phyloP scores from a whole-genome alignment of 768 basidiomycete genomes.

The Mycena crocata region DNA sequence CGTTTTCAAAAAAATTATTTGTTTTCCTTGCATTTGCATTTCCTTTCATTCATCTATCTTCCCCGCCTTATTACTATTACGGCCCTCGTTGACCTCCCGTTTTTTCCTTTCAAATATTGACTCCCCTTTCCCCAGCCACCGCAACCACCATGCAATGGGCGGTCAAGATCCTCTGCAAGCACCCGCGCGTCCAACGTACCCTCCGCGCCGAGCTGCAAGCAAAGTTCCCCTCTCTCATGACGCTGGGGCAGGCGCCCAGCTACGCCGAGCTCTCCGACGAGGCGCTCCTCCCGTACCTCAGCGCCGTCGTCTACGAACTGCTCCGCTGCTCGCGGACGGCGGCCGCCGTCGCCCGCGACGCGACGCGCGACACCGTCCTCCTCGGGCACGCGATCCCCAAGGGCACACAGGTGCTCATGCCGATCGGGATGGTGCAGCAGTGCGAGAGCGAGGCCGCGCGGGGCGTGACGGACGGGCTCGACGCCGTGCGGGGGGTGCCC shows the following conservation, averaged over 20 bases:
- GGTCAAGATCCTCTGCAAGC: slow-evolving; percentile 18
- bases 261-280: slow-evolving; percentile 13
- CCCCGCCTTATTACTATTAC: too few relatives aligned
- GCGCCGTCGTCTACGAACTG: slow-evolving; percentile 14
- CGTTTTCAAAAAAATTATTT: background rate
- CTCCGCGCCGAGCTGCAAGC: slow-evolving; percentile 9
- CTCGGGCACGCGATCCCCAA: slow-evolving; percentile 24
- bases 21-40: too few relatives aligned
- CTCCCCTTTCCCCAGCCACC: slow-evolving; percentile 23
- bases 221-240: background rate
- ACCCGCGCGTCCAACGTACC: slow-evolving; percentile 16
- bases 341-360: slow-evolving; percentile 1
- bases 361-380: slow-evolving; percentile 19
- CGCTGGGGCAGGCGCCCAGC: slow-evolving; percentile 6
- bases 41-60: too few relatives aligned
- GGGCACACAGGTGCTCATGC: slow-evolving; percentile 14
- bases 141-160: slow-evolving; percentile 23
- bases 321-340: slow-evolving; percentile 23
- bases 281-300: slow-evolving; percentile 8
- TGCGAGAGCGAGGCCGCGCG: slow-evolving; percentile 5
- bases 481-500: slow-evolving; percentile 4
- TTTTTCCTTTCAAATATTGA: too few relatives aligned
- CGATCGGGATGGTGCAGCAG: slow-evolving; percentile 23
- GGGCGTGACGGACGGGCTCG: background rate
- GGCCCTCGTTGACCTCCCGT: too few relatives aligned